phyloP scores from a whole-genome alignment of 306 rosid species.

The Lathyrus tuberosus region DNA sequence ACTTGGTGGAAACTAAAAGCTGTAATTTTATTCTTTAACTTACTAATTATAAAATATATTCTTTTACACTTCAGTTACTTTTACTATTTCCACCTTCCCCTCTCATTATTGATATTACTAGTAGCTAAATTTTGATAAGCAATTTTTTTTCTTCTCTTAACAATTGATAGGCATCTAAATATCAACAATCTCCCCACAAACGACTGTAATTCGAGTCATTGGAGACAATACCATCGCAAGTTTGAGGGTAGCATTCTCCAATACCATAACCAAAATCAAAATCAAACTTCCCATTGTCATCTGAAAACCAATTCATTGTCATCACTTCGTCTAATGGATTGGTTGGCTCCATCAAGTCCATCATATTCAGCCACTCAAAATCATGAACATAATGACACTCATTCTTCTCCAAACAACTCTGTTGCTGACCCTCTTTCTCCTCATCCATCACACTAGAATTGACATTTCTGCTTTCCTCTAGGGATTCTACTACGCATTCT shows the following conservation, averaged over 20 bases:
- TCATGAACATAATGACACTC: constrained; percentile 24
- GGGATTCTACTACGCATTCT: constrained; percentile 18
- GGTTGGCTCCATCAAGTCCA: constrained; percentile 40
- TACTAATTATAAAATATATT: constrained; percentile 11
- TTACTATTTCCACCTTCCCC: not conserved
- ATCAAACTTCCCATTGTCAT: constrained; percentile 46
- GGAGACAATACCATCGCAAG: constrained; percentile 32
- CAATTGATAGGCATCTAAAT: constrained; percentile 16
- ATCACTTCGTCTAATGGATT: constrained; percentile 33
- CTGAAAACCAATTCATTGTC: constrained; percentile 49
- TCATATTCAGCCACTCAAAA: constrained; percentile 45
- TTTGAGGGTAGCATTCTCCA: constrained; percentile 45
- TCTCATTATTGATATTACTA: not conserved
- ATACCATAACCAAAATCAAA: constrained; percentile 38
- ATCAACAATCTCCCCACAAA: constrained; percentile 50
- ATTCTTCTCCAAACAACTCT: not conserved
- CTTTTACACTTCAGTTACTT: constrained; percentile 21
- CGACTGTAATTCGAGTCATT: constrained; percentile 44
- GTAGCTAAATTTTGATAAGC: constrained; percentile 15
- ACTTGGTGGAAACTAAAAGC: constrained; percentile 9
- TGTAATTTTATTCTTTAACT: not conserved
- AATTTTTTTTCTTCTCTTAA: not conserved
- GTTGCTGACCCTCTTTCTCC: constrained; percentile 1
- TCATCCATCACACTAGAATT: not conserved
- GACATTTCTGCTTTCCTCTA: not conserved